Percentiles rank a stretch among this genome's conserved stretches.
phyloP scores from a whole-genome alignment of 2,329 filamentous ascomycete species.

The Elsinoe batatas region DNA sequence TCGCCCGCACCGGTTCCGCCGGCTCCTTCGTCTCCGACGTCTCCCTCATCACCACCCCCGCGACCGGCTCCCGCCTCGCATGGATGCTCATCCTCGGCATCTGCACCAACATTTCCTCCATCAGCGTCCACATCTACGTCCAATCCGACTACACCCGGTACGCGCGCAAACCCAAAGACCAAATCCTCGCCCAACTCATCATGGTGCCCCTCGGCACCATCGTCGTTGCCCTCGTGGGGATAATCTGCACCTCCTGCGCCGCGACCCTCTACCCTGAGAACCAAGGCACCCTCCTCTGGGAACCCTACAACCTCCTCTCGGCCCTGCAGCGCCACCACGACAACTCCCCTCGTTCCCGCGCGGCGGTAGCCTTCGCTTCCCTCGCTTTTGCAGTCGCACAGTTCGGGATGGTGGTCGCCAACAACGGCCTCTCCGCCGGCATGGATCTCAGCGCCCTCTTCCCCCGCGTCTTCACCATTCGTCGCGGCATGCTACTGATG shows the following conservation, averaged over 20 bases:
- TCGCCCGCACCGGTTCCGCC: conserved; percentile 16
- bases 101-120: conserved; percentile 26
- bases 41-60: conserved; percentile 38
- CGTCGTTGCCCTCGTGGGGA: conserved; percentile 33
- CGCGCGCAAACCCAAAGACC: conserved; percentile 22
- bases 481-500: conserved; percentile 1
- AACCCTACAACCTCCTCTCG: conserved; percentile 31
- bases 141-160: conserved; percentile 22
- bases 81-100: conserved; percentile 15
- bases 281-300: conserved; percentile 29
- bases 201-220: conserved; percentile 41
- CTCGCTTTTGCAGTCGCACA: conserved; percentile 36
- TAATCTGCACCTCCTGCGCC: conserved; percentile 41
- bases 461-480: conserved; percentile 39
- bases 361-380: conserved; percentile 36
- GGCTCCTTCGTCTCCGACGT: conserved; percentile 29
- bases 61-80: conserved; percentile 35
- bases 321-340: conserved; percentile 29
- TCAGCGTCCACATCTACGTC: conserved; percentile 27
- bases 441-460: conserved; percentile 43
- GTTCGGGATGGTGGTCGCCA: conserved; percentile 42
- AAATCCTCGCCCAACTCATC: conserved; percentile 23
- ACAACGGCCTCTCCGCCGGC: conserved; percentile 42
- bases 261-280: conserved; percentile 32
- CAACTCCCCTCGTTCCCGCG: conserved; percentile 28